phyloP scores from a whole-genome alignment of 192 early-diverging fungal genomes.

The Gaertneriomyces sp. region DNA sequence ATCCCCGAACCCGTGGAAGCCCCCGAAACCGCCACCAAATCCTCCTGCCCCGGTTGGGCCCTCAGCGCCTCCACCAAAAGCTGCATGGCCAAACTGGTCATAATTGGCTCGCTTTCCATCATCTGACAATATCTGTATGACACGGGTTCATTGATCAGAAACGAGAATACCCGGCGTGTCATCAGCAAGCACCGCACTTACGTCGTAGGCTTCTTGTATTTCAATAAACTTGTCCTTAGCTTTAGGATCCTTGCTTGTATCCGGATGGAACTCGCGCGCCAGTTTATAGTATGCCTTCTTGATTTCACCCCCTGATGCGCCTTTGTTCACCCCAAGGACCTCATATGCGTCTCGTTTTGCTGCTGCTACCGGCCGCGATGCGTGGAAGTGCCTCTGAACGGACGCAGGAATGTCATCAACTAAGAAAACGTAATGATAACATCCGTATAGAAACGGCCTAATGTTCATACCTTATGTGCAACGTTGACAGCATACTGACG shows the following conservation, averaged over 20 bases:
- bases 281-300: conserved; percentile 98
- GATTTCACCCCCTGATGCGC: conserved; percentile 78
- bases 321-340: conserved; percentile 77
- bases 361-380: not conserved
- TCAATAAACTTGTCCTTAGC: conserved; percentile 97
- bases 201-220: conserved; percentile 95
- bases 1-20: conserved; percentile 56
- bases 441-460: too few species aligned
- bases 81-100: conserved; percentile 80
- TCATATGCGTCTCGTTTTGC: conserved; percentile 78
- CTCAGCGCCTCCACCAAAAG: conserved; percentile 27
- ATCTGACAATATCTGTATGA: conserved; percentile 74
- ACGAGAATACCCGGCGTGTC: not conserved
- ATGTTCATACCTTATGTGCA: too few species aligned
- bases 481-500: too few species aligned
- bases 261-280: conserved; percentile 96
- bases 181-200: conserved; percentile 11
- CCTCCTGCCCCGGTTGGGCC: conserved; percentile 39
- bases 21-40: conserved; percentile 54
- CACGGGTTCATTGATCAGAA: not conserved
- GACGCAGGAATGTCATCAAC: too few species aligned
- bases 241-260: conserved; percentile 88
- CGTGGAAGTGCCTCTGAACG: too few species aligned
- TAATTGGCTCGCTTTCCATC: conserved; percentile 86
- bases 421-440: too few species aligned